Base-by-base conservation (phyloP, 352 stramenopile species). In the Nothophytophthora sp. region DNA sequence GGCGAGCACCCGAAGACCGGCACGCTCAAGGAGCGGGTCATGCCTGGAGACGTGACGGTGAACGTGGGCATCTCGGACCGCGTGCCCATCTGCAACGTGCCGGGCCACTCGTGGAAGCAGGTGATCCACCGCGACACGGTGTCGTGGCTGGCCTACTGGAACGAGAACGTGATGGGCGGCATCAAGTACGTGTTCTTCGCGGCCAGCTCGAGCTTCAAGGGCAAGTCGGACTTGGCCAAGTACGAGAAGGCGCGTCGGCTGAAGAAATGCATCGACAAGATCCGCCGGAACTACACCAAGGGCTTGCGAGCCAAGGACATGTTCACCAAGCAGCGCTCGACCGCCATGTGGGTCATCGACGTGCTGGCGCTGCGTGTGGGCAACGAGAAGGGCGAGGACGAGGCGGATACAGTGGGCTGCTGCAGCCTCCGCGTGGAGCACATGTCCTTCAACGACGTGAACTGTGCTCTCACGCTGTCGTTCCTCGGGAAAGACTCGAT, bases 401-500 rank as follows among this genome's bases (percentile, higher is more conserved):
- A 99, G 60, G 98, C 98, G 34, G 98, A 99, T 64, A 99, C 98
- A 3, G 98, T 99, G 15, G 98, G 98, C 49, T 99, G 97, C 79
- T 99, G 98, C 63, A 99, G 95, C 43, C 78, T 99, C 15, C 93
- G 97, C 19, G 92, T 99, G 4, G 97, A 99, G 75, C 98, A 99
- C 76, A 79, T 99, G 49, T 97, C 93, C 24, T 99, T 99, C 72
- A 86, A 79, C 35, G 81, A 94, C 44, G 70, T 80, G 18, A 92
- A 96, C 53, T 98, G 93, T 68, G 88, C 95, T 43, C 75, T 99
- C 37, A 98, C 98, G 35, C 79, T 99, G 18, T 98, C 99, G 54
- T 99, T 99, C 66, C 67, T 99, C 5, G 98, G 97, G 75, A 99
- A 99, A 66, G 98, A 99, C 69, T 99, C 95, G 18, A 99, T 99